Base-by-base conservation (phyloP, 1,284 basidiomycete genomes). In the Erythrobasidium hasegawianum region DNA sequence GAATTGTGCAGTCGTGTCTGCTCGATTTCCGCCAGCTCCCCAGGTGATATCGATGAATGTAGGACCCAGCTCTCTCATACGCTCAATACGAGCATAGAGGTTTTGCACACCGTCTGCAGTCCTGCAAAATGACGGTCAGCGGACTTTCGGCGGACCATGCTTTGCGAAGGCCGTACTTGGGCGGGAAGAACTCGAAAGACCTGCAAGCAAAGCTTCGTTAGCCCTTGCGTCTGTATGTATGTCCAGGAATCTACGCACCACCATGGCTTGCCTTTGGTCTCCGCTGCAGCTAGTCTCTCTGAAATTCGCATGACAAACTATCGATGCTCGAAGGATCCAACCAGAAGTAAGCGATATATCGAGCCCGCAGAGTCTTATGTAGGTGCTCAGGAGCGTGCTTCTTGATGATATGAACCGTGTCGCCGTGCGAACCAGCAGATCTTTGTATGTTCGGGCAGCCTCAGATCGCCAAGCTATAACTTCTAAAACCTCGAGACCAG, bases 11-110 rank as follows among this genome's bases (percentile, higher is more conserved):
- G 79, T 80, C 26, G 78, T 73, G 57, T 80, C 78, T 1, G 77
- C 76, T 18, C 78, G 79, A 18, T 78, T 75, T 7, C 79, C 79
- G 20, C 79, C 79, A 7, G 79, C 79, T 27, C 79, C 79, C 79
- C 79, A 79, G 18, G 78, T 79, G 69, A 69, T 64, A 52, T 69
- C 68, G 54, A 55, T 64, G 53, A 65, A 64, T 27, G 96, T 95
- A 16, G 96, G 96, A 2, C 96, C 96, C 52, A 97, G 81, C 24
- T 86, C 84, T 67, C 92, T 84, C 95, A 98, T 98, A 72, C 95
- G 90, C 79, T 97, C 94, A 80, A 98, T 97, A 76, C 95, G 93
- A 79, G 97, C 95, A 71, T 92, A 83, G 26, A 97, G 81, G 77
- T 97, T 97, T 86, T 93, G 90, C 52, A 95, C 81, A 73, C 92